Evolutionary conservation across 2,329 filamentous ascomycete species (phyloP).

Genomic region (Blumeriella jaapii): DNA sequence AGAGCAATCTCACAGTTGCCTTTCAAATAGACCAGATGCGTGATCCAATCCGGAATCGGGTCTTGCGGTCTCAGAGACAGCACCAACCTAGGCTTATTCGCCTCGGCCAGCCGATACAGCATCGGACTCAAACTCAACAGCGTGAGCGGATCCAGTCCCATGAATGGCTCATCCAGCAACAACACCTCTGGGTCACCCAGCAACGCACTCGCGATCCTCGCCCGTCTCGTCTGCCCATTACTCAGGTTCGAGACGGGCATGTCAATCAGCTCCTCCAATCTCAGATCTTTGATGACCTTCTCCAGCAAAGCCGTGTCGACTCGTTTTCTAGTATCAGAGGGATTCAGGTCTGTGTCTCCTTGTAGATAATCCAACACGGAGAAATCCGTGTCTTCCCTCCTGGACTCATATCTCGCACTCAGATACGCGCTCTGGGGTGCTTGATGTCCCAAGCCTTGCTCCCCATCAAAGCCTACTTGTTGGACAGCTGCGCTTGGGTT

Average conservation of each 20-base stretch:
- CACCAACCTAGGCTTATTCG: conserved; percentile 58
- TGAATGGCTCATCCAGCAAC: conserved; percentile 87
- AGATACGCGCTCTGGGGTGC: conserved; percentile 66
- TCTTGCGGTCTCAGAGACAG: conserved; percentile 78
- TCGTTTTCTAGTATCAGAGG: conserved; percentile 39
- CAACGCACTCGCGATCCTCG: conserved; percentile 78
- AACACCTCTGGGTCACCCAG: conserved; percentile 69
- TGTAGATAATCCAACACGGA: conserved; percentile 69
- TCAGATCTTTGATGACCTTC: conserved; percentile 57
- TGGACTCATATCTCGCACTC: conserved; percentile 81
- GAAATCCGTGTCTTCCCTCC: conserved; percentile 79
- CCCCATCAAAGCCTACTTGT: conserved; percentile 83
- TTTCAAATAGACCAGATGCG: conserved; percentile 64
- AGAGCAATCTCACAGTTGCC: conserved; percentile 52
- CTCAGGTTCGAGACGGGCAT: conserved; percentile 84
- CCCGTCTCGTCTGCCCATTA: conserved; percentile 82
- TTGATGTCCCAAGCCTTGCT: conserved; percentile 46
- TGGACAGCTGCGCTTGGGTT: conserved; percentile 59
- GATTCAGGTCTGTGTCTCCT: conserved; percentile 75
- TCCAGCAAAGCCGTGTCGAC: conserved; percentile 41
- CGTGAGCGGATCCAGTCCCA: conserved; percentile 85
- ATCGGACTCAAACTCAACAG: conserved; percentile 60
- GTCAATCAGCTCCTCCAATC: conserved; percentile 55
- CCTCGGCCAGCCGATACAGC: conserved; percentile 54
- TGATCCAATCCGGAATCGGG: conserved; percentile 80